These are phyloP conservation scores for Solanum boliviense DNA, from an alignment of 257 asterid genomes.

Conservation along the genomic window DNA sequence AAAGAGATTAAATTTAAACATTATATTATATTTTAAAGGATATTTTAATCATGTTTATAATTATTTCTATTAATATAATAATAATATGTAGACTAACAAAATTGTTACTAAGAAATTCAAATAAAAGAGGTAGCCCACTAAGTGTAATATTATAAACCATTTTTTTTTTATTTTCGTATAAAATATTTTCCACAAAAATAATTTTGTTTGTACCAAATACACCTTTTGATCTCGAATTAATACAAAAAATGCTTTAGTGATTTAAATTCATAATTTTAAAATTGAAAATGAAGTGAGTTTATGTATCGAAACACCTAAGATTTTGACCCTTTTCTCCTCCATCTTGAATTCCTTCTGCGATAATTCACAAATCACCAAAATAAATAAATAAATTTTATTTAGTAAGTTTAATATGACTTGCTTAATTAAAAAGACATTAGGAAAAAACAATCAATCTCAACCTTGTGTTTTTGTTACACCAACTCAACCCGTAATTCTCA, in stretches of 20 bases:
- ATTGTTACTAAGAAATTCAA: too few species aligned
- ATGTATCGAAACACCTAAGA: too few species aligned
- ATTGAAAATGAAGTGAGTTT: too few species aligned
- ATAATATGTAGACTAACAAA: background rate
- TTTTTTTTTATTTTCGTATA: background rate
- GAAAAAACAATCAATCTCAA: background rate
- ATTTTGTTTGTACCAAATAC: background rate
- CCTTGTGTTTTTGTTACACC: background rate
- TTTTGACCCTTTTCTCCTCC: background rate
- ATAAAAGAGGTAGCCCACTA: background rate
- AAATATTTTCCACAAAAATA: background rate
- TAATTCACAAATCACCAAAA: background rate
- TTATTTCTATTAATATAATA: background rate
- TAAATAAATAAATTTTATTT: too few species aligned
- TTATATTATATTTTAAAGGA: background rate
- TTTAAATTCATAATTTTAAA: too few species aligned
- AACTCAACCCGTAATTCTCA: background rate
- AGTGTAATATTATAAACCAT: too few species aligned
- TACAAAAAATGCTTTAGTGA: too few species aligned
- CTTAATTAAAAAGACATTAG: too few species aligned
- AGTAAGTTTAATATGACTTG: too few species aligned
- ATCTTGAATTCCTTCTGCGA: background rate
- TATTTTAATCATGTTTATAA: background rate
- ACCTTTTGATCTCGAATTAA: background rate
- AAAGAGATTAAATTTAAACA: background rate